These are phyloP conservation scores for Ustilaginoidea virens DNA, from an alignment of 2,329 filamentous ascomycete genomes.

Conservation along the genomic window DNA sequence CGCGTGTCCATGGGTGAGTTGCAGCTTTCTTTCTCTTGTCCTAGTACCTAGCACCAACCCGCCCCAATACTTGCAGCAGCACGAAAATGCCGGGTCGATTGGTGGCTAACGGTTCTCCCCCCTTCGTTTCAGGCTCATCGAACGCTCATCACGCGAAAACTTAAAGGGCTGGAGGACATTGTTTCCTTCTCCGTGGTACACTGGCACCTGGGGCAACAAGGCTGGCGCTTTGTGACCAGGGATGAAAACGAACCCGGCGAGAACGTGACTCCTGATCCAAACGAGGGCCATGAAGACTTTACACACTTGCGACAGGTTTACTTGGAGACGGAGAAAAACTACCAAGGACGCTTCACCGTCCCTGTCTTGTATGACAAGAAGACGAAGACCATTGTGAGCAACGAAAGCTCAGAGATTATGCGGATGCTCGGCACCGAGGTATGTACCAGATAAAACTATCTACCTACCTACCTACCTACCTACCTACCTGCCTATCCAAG, in stretches of 20 bases:
- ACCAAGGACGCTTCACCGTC: constrained; percentile 70
- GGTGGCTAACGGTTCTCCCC: too few species aligned
- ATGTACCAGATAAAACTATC: constrained; percentile 3
- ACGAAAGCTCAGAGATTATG: constrained; percentile 85
- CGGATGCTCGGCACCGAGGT: constrained; percentile 75
- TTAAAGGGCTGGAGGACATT: constrained; percentile 84
- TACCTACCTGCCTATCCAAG: background rate
- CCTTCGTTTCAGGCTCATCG: constrained; percentile 68
- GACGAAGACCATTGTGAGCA: constrained; percentile 65
- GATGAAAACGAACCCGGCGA: constrained; percentile 42
- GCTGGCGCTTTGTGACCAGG: constrained; percentile 68
- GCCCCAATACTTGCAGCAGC: too few species aligned
- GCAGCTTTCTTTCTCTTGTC: background rate
- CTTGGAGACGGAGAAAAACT: constrained; percentile 57
- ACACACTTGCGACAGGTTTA: constrained; percentile 64
- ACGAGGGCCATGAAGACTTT: constrained; percentile 55
- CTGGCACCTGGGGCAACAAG: constrained; percentile 63
- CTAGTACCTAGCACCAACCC: too few species aligned
- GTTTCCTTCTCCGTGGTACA: constrained; percentile 73
- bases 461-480: background rate
- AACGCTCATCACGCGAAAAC: constrained; percentile 69
- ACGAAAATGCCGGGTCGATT: too few species aligned
- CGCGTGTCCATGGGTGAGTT: constrained; percentile 72
- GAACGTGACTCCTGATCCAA: constrained; percentile 50
- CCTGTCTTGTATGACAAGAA: constrained; percentile 75